phyloP scores from a whole-genome alignment of 306 rosid species.

The Echinosophora koreensis region DNA sequence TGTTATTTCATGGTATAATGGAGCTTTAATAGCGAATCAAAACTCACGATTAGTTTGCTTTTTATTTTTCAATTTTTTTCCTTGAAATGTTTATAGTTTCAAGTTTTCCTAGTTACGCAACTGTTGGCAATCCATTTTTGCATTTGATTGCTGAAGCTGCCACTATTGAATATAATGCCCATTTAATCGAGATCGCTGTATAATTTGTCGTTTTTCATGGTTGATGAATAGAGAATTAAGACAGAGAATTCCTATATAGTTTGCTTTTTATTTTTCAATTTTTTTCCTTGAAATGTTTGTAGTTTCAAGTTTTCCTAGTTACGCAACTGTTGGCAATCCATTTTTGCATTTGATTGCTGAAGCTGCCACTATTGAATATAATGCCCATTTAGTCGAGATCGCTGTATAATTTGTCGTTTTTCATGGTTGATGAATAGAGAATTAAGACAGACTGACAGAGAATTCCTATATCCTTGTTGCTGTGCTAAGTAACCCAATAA shows the following conservation, averaged over 20 bases:
- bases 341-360: conserved; percentile 27
- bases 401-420: conserved; percentile 18
- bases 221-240: neutral
- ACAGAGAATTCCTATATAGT: neutral
- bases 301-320: neutral
- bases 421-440: neutral
- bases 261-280: neutral
- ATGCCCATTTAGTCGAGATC: conserved; percentile 16
- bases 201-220: conserved; percentile 15
- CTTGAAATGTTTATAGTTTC: neutral
- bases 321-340: conserved; percentile 31
- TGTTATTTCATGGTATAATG: neutral
- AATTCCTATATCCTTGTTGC: conserved; percentile 6
- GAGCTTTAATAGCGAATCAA: neutral
- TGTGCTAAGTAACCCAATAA: neutral
- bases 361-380: conserved; percentile 20
- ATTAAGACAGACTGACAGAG: no score
- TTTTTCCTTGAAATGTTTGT: neutral
- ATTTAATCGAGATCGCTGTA: conserved; percentile 19
- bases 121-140: conserved; percentile 34
- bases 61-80: neutral
- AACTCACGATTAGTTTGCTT: neutral
- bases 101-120: neutral
- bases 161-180: conserved; percentile 11
- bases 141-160: conserved; percentile 21